Conservation (phyloP, 108 stramenopile genomes). For the Skeletonema potamos region DNA sequence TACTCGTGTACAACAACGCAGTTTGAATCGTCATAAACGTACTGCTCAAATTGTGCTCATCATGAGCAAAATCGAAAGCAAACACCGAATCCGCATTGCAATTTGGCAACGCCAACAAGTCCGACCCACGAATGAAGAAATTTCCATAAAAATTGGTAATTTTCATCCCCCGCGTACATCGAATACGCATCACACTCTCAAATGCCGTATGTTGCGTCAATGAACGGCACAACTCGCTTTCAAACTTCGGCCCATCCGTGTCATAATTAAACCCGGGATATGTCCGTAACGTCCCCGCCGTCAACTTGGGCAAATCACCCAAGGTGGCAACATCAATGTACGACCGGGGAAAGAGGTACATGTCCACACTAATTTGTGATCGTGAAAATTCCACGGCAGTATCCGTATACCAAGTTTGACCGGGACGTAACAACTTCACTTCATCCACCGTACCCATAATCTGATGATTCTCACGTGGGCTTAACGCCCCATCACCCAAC, state of each 20-base stretch:
- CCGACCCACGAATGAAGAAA: constrained; percentile 95
- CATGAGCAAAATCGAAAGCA: constrained; percentile 92
- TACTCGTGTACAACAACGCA: constrained; percentile 96
- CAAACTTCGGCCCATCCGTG: constrained; percentile 82
- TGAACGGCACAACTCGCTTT: constrained; percentile 72
- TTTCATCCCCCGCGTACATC: constrained; percentile 93
- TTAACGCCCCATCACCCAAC: constrained; percentile 89
- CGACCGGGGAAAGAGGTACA: constrained; percentile 88
- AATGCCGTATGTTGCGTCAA: constrained; percentile 90
- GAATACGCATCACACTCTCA: constrained; percentile 97
- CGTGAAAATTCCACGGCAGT: constrained; percentile 95
- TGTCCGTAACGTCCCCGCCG: constrained; percentile 88
- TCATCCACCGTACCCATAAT: constrained; percentile 94
- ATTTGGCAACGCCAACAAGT: constrained; percentile 97
- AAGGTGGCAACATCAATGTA: constrained; percentile 95
- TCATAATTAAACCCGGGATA: constrained; percentile 87
- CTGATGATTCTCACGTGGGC: constrained; percentile 87
- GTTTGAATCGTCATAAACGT: constrained; percentile 90
- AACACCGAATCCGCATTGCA: constrained; percentile 91
- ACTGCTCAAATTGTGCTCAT: constrained; percentile 84
- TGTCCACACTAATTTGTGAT: constrained; percentile 95
- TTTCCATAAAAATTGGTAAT: constrained; percentile 97
- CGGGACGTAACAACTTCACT: constrained; percentile 86
- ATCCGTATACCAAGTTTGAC: constrained; percentile 87
- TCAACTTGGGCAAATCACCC: constrained; percentile 82